Conservation (phyloP, 148 eudicot species). For the Silene conica region DNA sequence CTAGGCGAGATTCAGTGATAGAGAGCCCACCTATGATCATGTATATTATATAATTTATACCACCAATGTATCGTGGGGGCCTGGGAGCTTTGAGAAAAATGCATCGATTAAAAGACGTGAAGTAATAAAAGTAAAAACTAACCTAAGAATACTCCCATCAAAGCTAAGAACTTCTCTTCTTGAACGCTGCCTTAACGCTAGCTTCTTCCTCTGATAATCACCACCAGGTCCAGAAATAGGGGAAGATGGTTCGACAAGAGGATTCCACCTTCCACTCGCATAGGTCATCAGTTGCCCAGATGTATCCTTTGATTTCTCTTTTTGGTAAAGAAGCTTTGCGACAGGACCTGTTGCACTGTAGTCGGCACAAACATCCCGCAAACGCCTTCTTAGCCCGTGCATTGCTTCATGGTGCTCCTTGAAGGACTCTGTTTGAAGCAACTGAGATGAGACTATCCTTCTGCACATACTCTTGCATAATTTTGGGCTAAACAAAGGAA, state of each 20-base stretch:
- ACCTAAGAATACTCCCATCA: conserved; percentile 85
- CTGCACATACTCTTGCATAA: conserved; percentile 72
- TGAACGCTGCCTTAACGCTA: conserved; percentile 63
- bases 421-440: conserved; percentile 71
- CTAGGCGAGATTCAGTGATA: neutral
- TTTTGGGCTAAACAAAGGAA: conserved; percentile 89
- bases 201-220: conserved; percentile 57
- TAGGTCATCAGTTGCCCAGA: conserved; percentile 72
- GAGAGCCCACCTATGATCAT: conserved; percentile 2
- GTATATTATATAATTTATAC: neutral
- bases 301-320: conserved; percentile 54
- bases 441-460: conserved; percentile 68
- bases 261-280: conserved; percentile 97
- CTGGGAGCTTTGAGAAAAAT: neutral
- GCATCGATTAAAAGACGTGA: conserved; percentile 1
- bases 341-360: conserved; percentile 79
- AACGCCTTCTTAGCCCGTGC: conserved; percentile 69
- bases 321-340: conserved; percentile 72
- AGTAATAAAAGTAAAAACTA: conserved; percentile 18
- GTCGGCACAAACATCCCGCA: conserved; percentile 66
- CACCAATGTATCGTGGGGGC: neutral
- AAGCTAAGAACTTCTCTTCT: conserved; percentile 81
- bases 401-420: conserved; percentile 77
- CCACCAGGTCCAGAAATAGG: conserved; percentile 68
- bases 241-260: conserved; percentile 85